Conservation (phyloP, 78 protist species). For the Dictyostelium citrinum region DNA sequence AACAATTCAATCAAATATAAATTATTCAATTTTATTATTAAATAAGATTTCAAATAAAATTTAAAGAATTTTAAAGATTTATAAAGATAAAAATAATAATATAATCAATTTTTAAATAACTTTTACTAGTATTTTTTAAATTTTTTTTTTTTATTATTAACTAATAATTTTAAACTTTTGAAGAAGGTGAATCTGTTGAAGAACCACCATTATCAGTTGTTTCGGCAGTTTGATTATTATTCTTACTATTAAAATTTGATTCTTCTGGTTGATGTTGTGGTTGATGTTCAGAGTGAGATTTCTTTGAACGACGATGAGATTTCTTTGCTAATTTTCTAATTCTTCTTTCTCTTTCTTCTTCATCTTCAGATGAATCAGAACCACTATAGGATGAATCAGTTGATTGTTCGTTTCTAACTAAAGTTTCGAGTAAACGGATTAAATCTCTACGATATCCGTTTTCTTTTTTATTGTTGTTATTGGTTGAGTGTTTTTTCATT, state of each 20-base stretch:
- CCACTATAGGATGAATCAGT: background rate
- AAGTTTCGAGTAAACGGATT: constrained; percentile 32
- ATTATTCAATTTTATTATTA: background rate
- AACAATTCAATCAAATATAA: background rate
- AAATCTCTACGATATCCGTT: constrained; percentile 15
- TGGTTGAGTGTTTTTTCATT: background rate
- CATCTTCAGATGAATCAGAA: background rate
- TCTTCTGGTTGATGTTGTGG: constrained; percentile 7
- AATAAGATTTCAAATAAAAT: background rate
- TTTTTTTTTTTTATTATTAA: background rate
- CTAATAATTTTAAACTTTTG: background rate
- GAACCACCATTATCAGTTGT: background rate
- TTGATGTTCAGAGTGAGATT: background rate
- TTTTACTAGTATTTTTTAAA: too few relatives aligned
- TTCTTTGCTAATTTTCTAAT: background rate
- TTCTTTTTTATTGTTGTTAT: background rate
- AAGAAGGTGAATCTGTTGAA: background rate
- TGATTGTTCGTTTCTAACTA: background rate
- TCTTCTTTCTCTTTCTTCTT: background rate
- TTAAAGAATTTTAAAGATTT: background rate
- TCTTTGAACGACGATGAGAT: background rate
- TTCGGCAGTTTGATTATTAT: background rate
- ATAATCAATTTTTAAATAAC: too few relatives aligned
- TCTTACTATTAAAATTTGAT: background rate
- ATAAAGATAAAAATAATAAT: background rate